Conservation (phyloP, 2,329 filamentous ascomycete species). For the Curvularia spicifera region DNA sequence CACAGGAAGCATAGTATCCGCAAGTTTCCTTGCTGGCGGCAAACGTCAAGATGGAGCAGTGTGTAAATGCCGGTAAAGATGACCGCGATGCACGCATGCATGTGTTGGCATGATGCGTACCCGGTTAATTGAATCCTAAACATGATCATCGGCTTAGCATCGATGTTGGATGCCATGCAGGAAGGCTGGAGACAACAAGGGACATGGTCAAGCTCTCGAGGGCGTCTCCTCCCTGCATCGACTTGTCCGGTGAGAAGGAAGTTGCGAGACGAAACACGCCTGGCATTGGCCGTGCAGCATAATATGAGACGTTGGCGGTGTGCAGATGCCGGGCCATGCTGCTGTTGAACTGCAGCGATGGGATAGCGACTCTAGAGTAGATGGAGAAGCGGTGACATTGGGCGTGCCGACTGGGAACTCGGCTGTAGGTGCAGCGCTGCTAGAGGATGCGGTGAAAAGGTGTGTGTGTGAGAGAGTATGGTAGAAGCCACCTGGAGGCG, state of each 20-base stretch:
- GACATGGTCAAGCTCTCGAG: neutral
- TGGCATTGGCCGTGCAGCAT: neutral
- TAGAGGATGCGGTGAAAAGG: slow-evolving; percentile 9
- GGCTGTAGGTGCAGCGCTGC: neutral
- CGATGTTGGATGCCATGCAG: neutral
- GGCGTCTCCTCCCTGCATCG: neutral
- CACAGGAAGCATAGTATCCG: neutral
- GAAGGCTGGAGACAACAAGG: neutral
- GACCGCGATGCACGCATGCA: neutral
- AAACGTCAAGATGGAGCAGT: neutral
- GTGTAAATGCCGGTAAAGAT: neutral
- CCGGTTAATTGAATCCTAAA: neutral
- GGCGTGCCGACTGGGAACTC: neutral
- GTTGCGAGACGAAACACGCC: neutral
- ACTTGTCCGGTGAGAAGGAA: slow-evolving; percentile 2
- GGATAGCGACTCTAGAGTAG: neutral
- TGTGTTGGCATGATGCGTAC: neutral
- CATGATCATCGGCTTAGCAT: neutral
- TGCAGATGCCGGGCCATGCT: neutral
- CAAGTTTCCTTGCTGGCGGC: neutral
- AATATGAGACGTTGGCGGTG: neutral
- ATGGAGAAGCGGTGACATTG: slow-evolving; percentile 8
- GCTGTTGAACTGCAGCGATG: slow-evolving; percentile 1
- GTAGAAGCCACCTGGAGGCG: neutral
- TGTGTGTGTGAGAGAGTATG: slow-evolving; percentile 1